phyloP scores from a whole-genome alignment of 73 alveolate species.

The Tetrahymena malaccensis region DNA sequence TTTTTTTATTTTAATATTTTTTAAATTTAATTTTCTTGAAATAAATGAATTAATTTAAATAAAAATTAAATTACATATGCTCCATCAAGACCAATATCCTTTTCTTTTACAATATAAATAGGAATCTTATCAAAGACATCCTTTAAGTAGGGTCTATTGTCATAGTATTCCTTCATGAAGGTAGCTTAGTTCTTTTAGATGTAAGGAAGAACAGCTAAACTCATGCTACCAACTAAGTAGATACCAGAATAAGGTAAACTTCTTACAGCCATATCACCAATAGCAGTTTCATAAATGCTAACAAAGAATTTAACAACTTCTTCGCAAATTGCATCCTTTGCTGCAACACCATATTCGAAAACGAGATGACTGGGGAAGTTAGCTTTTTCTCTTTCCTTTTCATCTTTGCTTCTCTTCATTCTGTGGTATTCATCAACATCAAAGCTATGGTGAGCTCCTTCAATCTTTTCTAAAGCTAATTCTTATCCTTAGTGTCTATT shows the following conservation, averaged over 20 bases:
- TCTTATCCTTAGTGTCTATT: neutral
- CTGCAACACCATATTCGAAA: slow-evolving; percentile 2
- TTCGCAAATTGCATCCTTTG: slow-evolving; percentile 16
- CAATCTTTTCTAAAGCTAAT: neutral
- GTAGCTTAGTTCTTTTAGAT: neutral
- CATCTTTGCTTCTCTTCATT: neutral
- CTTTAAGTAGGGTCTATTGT: slow-evolving; percentile 1
- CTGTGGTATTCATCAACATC: neutral
- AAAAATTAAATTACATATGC: neutral
- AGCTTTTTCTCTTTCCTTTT: neutral
- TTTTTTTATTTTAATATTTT: neutral
- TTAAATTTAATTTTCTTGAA: neutral
- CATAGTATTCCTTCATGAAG: slow-evolving; percentile 1
- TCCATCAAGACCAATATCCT: slow-evolving; percentile 22
- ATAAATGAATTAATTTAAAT: neutral
- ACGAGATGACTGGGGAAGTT: slow-evolving; percentile 7
- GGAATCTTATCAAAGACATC: slow-evolving; percentile 23
- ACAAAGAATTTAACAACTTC: slow-evolving; percentile 30
- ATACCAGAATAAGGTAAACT: slow-evolving; percentile 30
- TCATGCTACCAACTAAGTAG: slow-evolving; percentile 26
- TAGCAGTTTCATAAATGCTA: slow-evolving; percentile 24
- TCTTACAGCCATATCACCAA: slow-evolving; percentile 34
- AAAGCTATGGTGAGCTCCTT: neutral
- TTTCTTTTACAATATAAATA: slow-evolving; percentile 27
- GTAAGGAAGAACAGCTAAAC: slow-evolving; percentile 15